Evolutionary conservation across 2,329 filamentous ascomycete genomes (phyloP).

Genomic region (Diaporthe helianthi): DNA sequence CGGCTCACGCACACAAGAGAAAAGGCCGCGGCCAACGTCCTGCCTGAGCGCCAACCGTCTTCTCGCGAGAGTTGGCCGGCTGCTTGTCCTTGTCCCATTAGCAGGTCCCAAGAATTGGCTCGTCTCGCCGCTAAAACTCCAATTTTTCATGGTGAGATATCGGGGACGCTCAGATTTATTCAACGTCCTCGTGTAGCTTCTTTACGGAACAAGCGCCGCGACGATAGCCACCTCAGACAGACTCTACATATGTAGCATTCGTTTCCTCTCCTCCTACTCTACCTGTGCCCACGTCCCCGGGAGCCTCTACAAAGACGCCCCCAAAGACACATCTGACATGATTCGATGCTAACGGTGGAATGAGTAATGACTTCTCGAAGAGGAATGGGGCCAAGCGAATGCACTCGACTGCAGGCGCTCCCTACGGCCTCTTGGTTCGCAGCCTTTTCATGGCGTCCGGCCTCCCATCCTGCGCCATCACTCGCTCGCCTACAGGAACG

Average conservation of each 20-base stretch:
- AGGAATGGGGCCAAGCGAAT: conserved; percentile 19
- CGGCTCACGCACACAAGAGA: neutral
- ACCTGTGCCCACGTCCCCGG: conserved; percentile 4
- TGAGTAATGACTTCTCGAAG: conserved; percentile 26
- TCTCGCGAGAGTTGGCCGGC: neutral
- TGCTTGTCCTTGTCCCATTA: neutral
- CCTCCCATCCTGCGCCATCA: conserved; percentile 2
- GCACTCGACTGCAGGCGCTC: conserved; percentile 9
- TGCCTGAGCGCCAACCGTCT: neutral
- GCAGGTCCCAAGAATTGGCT: too few relatives aligned
- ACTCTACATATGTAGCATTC: neutral
- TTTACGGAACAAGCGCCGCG: neutral
- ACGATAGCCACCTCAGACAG: neutral
- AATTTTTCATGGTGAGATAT: neutral
- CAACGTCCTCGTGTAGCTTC: neutral
- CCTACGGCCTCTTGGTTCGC: conserved; percentile 5
- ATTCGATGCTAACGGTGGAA: conserved; percentile 24
- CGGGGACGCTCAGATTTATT: neutral
- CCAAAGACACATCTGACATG: conserved; percentile 13
- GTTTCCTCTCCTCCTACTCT: neutral
- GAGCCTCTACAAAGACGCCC: conserved; percentile 2
- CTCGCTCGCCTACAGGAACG: conserved; percentile 7
- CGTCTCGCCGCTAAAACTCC: too few relatives aligned
- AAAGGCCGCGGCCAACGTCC: neutral
- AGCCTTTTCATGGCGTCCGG: conserved; percentile 17